phyloP scores from a whole-genome alignment of 495 filamentous ascomycete genomes.

The Trichoderma asperelloides region DNA sequence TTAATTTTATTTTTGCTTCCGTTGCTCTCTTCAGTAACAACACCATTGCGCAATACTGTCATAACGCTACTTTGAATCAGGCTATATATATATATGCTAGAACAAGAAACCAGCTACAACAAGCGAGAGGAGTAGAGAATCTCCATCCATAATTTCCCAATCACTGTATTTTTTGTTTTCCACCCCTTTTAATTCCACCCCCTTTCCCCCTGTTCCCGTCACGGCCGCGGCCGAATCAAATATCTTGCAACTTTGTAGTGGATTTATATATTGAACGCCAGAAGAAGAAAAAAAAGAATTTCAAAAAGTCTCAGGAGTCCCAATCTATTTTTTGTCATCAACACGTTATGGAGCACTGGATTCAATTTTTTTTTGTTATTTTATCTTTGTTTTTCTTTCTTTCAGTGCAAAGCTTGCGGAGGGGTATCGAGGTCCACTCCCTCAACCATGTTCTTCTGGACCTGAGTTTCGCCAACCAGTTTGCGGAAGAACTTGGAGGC shows the following conservation, averaged over 20 bases:
- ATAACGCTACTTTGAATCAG: neutral
- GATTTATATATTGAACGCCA: neutral
- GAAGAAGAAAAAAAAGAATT: neutral
- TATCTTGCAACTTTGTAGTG: no score
- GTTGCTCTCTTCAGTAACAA: no score
- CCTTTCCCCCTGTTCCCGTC: neutral
- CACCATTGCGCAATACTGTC: neutral
- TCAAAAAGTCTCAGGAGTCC: neutral
- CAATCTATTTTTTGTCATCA: slow-evolving; percentile 2
- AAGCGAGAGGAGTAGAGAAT: neutral
- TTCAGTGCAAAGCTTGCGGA: slow-evolving; percentile 24
- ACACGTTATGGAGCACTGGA: neutral
- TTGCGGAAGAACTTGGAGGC: slow-evolving; percentile 84
- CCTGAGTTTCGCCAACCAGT: slow-evolving; percentile 63
- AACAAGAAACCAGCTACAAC: neutral
- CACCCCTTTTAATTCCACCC: neutral
- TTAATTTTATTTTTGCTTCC: no score
- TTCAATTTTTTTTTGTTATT: neutral
- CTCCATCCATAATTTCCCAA: neutral
- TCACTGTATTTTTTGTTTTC: no score
- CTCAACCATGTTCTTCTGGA: slow-evolving; percentile 64
- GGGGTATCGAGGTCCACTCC: slow-evolving; percentile 72
- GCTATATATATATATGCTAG: neutral
- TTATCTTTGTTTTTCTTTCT: neutral
- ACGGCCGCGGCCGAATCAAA: no score